These are phyloP conservation scores for Kwoniella sp. DNA, from an alignment of 768 basidiomycete genomes.

Conservation along the genomic window DNA sequence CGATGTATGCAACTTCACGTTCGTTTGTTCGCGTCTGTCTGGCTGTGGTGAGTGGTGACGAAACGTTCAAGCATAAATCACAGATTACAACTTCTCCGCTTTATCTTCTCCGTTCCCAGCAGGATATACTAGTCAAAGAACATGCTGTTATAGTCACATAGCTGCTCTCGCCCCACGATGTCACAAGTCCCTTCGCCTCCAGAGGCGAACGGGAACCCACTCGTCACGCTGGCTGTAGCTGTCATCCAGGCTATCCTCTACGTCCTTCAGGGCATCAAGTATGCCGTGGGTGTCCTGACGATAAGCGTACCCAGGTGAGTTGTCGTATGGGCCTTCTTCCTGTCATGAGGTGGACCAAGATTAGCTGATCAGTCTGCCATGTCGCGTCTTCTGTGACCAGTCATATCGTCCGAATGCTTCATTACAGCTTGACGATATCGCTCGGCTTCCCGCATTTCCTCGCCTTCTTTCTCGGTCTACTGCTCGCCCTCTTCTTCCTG, in stretches of 20 bases:
- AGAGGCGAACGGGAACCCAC: conserved; percentile 42
- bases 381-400: conserved; percentile 33
- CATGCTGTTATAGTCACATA: background rate
- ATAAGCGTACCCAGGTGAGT: conserved; percentile 74
- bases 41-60: background rate
- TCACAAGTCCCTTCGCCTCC: conserved; percentile 23
- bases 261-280: conserved; percentile 42
- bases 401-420: conserved; percentile 51
- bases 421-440: conserved; percentile 60
- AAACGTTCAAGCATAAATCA: background rate
- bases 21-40: too few species aligned
- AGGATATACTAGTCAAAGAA: background rate
- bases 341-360: too few species aligned
- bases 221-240: conserved; percentile 49
- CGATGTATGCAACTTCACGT: too few species aligned
- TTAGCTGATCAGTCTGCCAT: too few species aligned
- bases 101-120: too few species aligned
- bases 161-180: conserved; percentile 5
- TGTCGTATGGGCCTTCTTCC: too few species aligned
- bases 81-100: too few species aligned
- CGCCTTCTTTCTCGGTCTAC: conserved; percentile 69
- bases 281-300: conserved; percentile 73
- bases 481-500: conserved; percentile 75
- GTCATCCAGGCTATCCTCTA: conserved; percentile 53
- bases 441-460: conserved; percentile 91